These are phyloP conservation scores for Plicaturopsis crispa DNA, from an alignment of 768 basidiomycete genomes.

Conservation along the genomic window DNA sequence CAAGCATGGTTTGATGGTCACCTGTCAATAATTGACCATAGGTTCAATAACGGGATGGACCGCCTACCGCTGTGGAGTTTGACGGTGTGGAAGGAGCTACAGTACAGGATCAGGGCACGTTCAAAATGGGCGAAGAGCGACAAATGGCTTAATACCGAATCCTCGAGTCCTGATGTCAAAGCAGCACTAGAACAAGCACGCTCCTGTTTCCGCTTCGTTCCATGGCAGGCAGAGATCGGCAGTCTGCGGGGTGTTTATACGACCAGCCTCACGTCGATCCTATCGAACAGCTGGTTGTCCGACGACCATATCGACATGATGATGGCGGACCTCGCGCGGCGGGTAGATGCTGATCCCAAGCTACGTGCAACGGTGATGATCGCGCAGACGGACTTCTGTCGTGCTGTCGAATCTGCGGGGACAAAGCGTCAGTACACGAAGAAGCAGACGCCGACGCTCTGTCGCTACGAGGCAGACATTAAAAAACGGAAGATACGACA, in stretches of 20 bases:
- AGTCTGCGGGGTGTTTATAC: neutral
- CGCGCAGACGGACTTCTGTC: neutral
- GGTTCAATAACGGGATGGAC: constrained; percentile 11
- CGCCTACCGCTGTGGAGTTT: constrained; percentile 10
- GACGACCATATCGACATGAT: constrained; percentile 2
- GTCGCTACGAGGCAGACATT: neutral
- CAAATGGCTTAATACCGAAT: neutral
- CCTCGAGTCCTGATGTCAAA: neutral
- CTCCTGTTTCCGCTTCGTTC: neutral
- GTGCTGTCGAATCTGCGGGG: neutral
- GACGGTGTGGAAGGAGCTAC: constrained; percentile 10
- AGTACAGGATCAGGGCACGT: constrained; percentile 2
- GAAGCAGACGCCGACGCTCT: neutral
- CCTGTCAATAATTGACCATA: constrained; percentile 10
- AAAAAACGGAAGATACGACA: neutral
- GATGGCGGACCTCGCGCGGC: neutral
- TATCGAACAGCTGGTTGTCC: neutral
- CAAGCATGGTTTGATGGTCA: constrained; percentile 15
- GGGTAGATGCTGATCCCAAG: neutral
- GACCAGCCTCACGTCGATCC: neutral
- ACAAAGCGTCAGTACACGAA: neutral
- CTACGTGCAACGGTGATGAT: neutral
- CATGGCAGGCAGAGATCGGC: neutral
- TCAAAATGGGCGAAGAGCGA: neutral
- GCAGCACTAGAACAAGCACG: neutral